Evolutionary conservation across 2,329 filamentous ascomycete genomes (phyloP).

Genomic region (Chaetoscypha palmicola): DNA sequence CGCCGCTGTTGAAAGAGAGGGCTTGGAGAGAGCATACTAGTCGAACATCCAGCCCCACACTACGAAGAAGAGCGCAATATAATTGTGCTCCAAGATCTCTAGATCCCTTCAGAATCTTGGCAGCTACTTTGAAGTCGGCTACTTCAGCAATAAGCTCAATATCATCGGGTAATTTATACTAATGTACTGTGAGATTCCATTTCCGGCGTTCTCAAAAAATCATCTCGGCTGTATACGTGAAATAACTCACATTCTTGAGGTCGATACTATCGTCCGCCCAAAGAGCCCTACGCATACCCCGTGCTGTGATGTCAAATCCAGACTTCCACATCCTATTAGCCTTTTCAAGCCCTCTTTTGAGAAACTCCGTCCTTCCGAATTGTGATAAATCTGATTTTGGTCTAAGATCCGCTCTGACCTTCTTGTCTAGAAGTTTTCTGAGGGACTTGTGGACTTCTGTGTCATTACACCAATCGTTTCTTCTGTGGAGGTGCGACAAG

Average conservation of each 20-base stretch:
- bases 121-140: slow-evolving; percentile 63
- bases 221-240: slow-evolving; percentile 5
- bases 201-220: slow-evolving; percentile 16
- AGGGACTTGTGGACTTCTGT: slow-evolving; percentile 58
- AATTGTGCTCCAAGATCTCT: slow-evolving; percentile 85
- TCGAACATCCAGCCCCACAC: slow-evolving; percentile 72
- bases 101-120: slow-evolving; percentile 66
- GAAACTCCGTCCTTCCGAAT: slow-evolving; percentile 66
- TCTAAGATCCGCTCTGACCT: slow-evolving; percentile 60
- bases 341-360: slow-evolving; percentile 72
- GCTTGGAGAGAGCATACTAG: slow-evolving; percentile 88
- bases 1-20: slow-evolving; percentile 42
- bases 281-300: slow-evolving; percentile 60
- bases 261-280: slow-evolving; percentile 68
- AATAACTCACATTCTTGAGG: slow-evolving; percentile 45
- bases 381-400: slow-evolving; percentile 62
- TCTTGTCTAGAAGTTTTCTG: slow-evolving; percentile 56
- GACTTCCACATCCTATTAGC: slow-evolving; percentile 59
- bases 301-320: slow-evolving; percentile 63
- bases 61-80: slow-evolving; percentile 79
- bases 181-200: slow-evolving; percentile 2
- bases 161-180: slow-evolving; percentile 21
- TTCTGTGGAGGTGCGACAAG: slow-evolving; percentile 65
- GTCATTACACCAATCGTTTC: slow-evolving; percentile 90
- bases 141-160: slow-evolving; percentile 63